phyloP scores from a whole-genome alignment of 2,329 filamentous ascomycete species.

The Corniculantispora saksenae region DNA sequence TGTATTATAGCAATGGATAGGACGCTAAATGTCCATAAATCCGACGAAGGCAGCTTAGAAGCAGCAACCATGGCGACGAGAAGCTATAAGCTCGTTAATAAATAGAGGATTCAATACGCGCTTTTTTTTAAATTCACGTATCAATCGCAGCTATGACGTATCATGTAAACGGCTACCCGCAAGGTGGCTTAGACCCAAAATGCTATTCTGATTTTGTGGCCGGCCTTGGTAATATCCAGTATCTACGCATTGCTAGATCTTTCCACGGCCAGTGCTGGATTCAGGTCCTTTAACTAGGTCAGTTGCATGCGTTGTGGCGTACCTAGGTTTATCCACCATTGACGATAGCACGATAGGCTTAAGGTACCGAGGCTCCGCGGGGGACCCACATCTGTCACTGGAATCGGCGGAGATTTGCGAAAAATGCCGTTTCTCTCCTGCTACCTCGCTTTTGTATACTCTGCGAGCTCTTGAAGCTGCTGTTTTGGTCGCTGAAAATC shows the following conservation, averaged over 20 bases:
- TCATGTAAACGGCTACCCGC: not conserved
- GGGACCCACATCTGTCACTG: not conserved
- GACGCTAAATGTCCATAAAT: not conserved
- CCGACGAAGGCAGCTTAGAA: not conserved
- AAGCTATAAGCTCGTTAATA: slow-evolving; percentile 3
- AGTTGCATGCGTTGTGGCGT: not conserved
- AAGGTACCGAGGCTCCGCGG: not conserved
- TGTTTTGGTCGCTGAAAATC: not conserved
- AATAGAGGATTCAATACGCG: not conserved
- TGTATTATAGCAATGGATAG: slow-evolving; percentile 11
- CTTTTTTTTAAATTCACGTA: not conserved
- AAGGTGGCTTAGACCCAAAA: not conserved
- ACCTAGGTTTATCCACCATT: slow-evolving; percentile 1
- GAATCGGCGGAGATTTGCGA: slow-evolving; percentile 16
- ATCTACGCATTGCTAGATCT: too few relatives aligned
- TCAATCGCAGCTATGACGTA: too few relatives aligned
- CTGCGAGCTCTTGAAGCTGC: not conserved
- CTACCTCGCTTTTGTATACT: slow-evolving; percentile 10
- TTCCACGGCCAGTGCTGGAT: too few relatives aligned
- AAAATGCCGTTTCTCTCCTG: slow-evolving; percentile 16
- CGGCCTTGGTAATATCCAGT: not conserved
- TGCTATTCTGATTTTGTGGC: not conserved
- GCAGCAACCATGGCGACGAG: not conserved
- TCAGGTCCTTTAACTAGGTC: not conserved
- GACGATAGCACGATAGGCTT: not conserved